These are phyloP conservation scores for Straminergon stramineum DNA, from an alignment of 225 moss, liverwort and hornwort genomes.

Conservation along the genomic window DNA sequence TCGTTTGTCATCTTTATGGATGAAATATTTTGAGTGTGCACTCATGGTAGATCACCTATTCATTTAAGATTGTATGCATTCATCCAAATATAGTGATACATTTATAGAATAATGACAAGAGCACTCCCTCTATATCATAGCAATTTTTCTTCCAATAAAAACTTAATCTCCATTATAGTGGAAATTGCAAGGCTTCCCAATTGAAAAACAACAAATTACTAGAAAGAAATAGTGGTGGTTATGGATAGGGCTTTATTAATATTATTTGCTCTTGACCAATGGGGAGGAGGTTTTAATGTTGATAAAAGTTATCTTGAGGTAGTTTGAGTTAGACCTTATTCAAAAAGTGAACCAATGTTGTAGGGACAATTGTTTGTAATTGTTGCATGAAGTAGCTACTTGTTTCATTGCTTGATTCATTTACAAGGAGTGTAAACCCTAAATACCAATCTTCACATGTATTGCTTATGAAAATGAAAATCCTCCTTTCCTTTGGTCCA, in stretches of 20 bases:
- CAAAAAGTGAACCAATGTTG: not conserved
- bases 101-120: not conserved
- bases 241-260: not conserved
- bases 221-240: no score
- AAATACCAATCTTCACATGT: not conserved
- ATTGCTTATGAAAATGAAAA: not conserved
- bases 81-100: not conserved
- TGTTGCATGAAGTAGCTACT: not conserved
- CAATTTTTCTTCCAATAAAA: not conserved
- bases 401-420: not conserved
- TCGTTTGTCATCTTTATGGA: no score
- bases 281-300: not conserved
- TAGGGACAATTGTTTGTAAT: not conserved
- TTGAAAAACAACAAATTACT: not conserved
- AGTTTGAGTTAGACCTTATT: not conserved
- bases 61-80: not conserved
- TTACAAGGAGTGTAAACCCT: accelerated
- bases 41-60: not conserved
- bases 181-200: not conserved
- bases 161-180: not conserved
- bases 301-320: not conserved
- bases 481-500: not conserved
- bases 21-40: not conserved
- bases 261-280: not conserved
- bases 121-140: not conserved